phyloP scores from a whole-genome alignment of 768 basidiomycete species.

The Hygrophoropsis aurantiaca region DNA sequence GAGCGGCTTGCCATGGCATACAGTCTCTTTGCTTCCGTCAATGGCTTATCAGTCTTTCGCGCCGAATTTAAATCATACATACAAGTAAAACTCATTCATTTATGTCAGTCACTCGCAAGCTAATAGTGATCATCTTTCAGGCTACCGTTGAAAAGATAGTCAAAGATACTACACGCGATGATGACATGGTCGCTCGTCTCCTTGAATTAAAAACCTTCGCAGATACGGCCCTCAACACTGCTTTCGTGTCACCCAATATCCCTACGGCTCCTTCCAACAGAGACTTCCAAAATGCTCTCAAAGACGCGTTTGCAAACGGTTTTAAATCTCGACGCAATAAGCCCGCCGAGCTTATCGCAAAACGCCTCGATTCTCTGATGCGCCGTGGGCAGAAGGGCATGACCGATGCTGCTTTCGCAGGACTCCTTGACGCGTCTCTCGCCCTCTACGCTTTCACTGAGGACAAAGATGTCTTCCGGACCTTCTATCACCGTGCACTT shows the following conservation, averaged over 20 bases:
- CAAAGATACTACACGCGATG: slow-evolving; percentile 59
- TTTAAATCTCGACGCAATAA: slow-evolving; percentile 78
- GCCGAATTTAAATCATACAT: slow-evolving; percentile 62
- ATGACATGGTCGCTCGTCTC: slow-evolving; percentile 74
- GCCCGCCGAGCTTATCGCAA: slow-evolving; percentile 92
- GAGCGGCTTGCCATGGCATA: slow-evolving; percentile 54
- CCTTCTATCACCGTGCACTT: slow-evolving; percentile 85
- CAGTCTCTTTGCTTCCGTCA: slow-evolving; percentile 57
- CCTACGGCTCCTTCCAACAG: slow-evolving; percentile 40
- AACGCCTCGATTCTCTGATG: slow-evolving; percentile 85
- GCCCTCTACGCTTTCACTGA: slow-evolving; percentile 83
- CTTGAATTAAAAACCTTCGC: slow-evolving; percentile 65
- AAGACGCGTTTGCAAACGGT: slow-evolving; percentile 69
- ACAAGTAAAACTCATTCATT: slow-evolving; percentile 44
- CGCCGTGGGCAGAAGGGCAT: slow-evolving; percentile 77
- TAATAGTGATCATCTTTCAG: slow-evolving; percentile 36
- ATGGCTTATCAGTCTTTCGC: slow-evolving; percentile 51
- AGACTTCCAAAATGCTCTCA: slow-evolving; percentile 65
- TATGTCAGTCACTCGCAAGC: background rate
- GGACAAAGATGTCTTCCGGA: slow-evolving; percentile 92
- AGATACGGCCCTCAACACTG: slow-evolving; percentile 45
- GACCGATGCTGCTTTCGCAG: slow-evolving; percentile 62
- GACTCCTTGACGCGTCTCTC: slow-evolving; percentile 63
- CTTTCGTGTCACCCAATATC: slow-evolving; percentile 49
- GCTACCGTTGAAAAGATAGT: slow-evolving; percentile 63